These are phyloP conservation scores for Hypomyces rosellus DNA, from an alignment of 2,329 filamentous ascomycete species.

Conservation along the genomic window DNA sequence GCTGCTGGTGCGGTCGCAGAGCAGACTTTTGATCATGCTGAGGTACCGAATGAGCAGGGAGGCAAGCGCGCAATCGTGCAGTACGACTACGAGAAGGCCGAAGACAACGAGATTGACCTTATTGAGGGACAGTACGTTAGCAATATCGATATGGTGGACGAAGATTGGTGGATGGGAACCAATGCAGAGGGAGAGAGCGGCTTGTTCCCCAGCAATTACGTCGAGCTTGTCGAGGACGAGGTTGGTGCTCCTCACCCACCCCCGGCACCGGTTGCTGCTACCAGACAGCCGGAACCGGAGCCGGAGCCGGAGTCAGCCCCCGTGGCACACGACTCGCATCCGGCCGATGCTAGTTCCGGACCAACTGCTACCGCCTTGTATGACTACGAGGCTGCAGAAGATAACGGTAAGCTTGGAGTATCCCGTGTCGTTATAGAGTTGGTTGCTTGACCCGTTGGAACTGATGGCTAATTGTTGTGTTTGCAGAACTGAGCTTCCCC, in stretches of 20 bases:
- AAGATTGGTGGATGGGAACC: slow-evolving; percentile 98
- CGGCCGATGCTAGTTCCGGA: slow-evolving; percentile 37
- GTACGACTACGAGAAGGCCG: slow-evolving; percentile 96
- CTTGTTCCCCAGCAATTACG: slow-evolving; percentile 95
- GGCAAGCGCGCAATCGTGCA: slow-evolving; percentile 73
- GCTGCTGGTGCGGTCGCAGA: slow-evolving; percentile 50
- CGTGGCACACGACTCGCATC: slow-evolving; percentile 25
- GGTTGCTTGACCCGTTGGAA: neutral
- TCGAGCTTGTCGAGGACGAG: slow-evolving; percentile 70
- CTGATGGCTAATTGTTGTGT: slow-evolving; percentile 28
- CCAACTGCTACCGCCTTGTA: slow-evolving; percentile 80
- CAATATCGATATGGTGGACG: slow-evolving; percentile 94
- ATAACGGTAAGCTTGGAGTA: slow-evolving; percentile 57
- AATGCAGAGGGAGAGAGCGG: slow-evolving; percentile 80
- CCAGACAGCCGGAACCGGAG: slow-evolving; percentile 21
- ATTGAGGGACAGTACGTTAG: slow-evolving; percentile 81
- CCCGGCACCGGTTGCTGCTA: slow-evolving; percentile 25
- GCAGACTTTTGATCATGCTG: slow-evolving; percentile 28
- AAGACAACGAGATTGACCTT: slow-evolving; percentile 93
- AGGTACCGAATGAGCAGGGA: slow-evolving; percentile 33
- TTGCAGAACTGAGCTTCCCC: slow-evolving; percentile 67
- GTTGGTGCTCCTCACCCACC: slow-evolving; percentile 28
- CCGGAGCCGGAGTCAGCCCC: slow-evolving; percentile 28
- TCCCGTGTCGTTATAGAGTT: neutral
- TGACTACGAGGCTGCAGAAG: slow-evolving; percentile 95